A percentile compares a stretch with the other conserved stretches of the same genome.
Conservation (phyloP, 306 rosid genomes). For the Fagus crenata region DNA sequence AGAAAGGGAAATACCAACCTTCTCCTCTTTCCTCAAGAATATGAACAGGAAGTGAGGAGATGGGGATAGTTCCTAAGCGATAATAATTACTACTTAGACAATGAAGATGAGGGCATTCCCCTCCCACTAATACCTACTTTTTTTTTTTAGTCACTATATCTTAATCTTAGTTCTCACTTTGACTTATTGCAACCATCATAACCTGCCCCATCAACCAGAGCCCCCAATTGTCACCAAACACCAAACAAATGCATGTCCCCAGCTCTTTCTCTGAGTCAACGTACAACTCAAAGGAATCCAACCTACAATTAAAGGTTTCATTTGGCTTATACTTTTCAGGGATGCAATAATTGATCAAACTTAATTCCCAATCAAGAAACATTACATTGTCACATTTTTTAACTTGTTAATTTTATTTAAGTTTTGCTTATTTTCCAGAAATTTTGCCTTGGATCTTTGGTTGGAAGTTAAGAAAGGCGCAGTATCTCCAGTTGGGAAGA, state of each 20-base stretch:
- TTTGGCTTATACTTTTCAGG: conserved; percentile 6
- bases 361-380: neutral
- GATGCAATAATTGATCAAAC: neutral
- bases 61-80: too few species aligned
- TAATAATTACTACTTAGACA: too few species aligned
- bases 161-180: neutral
- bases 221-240: neutral
- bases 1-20: too few species aligned
- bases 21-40: too few species aligned
- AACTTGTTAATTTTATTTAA: neutral
- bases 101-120: too few species aligned
- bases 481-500: neutral
- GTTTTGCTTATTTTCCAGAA: neutral
- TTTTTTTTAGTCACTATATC: neutral
- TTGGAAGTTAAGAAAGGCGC: conserved; percentile 3
- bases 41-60: too few species aligned
- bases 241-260: conserved; percentile 4
- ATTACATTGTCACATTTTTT: too few species aligned
- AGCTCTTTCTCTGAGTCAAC: conserved; percentile 3
- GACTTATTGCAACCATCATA: neutral
- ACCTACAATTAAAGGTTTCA: conserved; percentile 1
- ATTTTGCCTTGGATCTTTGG: conserved; percentile 1
- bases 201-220: conserved; percentile 5
- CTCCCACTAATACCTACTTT: too few species aligned
- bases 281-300: neutral